phyloP scores from a whole-genome alignment of 139 green algal species.

The Dunaliella primolecta region DNA sequence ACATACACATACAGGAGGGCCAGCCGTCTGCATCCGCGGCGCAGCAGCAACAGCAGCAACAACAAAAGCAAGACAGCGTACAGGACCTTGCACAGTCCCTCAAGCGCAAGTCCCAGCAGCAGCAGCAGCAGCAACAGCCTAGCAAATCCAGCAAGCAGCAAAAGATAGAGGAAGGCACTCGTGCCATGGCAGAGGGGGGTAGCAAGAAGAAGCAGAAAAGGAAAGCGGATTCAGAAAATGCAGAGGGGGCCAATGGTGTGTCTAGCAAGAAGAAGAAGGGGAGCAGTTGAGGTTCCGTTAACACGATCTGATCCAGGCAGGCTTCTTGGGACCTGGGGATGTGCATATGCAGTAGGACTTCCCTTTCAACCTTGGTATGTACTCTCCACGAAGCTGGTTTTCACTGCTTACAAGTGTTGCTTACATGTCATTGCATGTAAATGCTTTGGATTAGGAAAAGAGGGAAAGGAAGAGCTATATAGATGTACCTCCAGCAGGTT shows the following conservation, averaged over 20 bases:
- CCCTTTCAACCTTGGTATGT: too few relatives aligned
- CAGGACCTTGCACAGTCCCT: constrained; percentile 42
- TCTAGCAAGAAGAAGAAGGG: not conserved
- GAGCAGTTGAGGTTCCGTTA: not conserved
- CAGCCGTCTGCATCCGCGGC: not conserved
- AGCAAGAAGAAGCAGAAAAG: not conserved
- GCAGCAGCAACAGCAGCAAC: not conserved
- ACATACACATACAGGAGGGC: not conserved
- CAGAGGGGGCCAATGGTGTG: not conserved
- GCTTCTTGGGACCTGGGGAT: too few relatives aligned
- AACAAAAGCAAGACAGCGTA: constrained; percentile 21
- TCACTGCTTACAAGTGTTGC: too few relatives aligned
- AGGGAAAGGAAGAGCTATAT: too few relatives aligned
- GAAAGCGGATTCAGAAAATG: not conserved
- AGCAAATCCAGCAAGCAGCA: constrained; percentile 31
- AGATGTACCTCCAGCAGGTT: too few relatives aligned
- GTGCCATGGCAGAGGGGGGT: not conserved
- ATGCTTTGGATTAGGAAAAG: too few relatives aligned
- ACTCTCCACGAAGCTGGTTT: too few relatives aligned
- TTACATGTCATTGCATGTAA: too few relatives aligned
- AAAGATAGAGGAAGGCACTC: not conserved
- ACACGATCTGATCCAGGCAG: too few relatives aligned
- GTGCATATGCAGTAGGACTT: too few relatives aligned
- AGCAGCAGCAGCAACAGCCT: constrained; percentile 21
- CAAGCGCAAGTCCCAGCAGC: constrained; percentile 50